phyloP scores from a whole-genome alignment of 768 basidiomycete genomes.

The Lactifluus subvellereus region DNA sequence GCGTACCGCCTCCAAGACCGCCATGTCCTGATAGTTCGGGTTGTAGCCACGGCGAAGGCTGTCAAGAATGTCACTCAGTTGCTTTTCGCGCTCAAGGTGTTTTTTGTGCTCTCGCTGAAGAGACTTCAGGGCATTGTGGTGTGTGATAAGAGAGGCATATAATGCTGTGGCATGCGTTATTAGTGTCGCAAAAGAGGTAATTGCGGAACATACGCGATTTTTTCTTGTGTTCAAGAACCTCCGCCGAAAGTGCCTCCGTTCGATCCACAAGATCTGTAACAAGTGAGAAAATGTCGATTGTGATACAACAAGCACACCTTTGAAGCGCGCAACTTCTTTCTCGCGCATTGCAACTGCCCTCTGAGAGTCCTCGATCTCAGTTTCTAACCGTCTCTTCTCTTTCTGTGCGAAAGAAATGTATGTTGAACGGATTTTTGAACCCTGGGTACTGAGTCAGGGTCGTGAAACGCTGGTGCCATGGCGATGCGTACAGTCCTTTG shows the following conservation, averaged over 20 bases:
- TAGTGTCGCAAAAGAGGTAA: not conserved
- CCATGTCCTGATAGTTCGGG: constrained; percentile 99
- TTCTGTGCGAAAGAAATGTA: constrained; percentile 85
- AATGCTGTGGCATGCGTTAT: constrained; percentile 49
- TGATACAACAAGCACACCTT: constrained; percentile 41
- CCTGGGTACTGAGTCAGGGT: constrained; percentile 40
- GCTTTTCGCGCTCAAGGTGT: constrained; percentile 67
- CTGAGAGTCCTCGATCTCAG: constrained; percentile 45
- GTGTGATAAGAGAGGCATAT: constrained; percentile 65
- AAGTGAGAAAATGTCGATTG: not conserved
- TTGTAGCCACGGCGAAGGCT: constrained; percentile 84
- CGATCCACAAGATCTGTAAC: constrained; percentile 68
- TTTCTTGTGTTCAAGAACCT: constrained; percentile 78
- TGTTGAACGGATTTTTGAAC: constrained; percentile 82
- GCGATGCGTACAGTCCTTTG: constrained; percentile 61
- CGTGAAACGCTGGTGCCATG: not conserved
- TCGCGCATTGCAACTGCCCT: constrained; percentile 58
- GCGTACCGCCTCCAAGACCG: constrained; percentile 91
- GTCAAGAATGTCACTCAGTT: constrained; percentile 78
- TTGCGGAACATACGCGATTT: constrained; percentile 61
- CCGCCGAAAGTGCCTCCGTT: constrained; percentile 71
- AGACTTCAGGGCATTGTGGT: constrained; percentile 70
- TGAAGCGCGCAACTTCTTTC: constrained; percentile 65
- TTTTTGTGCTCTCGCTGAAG: constrained; percentile 67
- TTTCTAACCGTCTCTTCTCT: constrained; percentile 82